Evolutionary conservation across 2,329 filamentous ascomycete species (phyloP), one percentile per base, ranked within the genome.

Genomic region (Ceratocystis destructans): DNA sequence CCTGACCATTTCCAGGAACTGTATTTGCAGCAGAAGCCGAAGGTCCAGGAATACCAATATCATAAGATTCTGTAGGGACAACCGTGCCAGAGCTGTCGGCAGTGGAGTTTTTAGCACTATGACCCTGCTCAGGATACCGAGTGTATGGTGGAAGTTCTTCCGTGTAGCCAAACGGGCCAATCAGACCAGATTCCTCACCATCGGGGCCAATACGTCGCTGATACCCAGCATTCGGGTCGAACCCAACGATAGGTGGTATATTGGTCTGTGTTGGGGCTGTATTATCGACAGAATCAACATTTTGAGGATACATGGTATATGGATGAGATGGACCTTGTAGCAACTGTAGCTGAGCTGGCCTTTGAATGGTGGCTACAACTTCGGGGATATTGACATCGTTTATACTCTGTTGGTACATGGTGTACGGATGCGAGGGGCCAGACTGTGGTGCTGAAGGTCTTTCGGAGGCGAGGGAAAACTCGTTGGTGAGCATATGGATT

Each of bases 131-230:
- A 1, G 92, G 90, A 75, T 95, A 96, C 73, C 90, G 82, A 15
- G 90, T 89, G 73, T 97, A 97, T 0, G 93, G 93, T 12, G 93
- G 93, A 20, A 96, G 78, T 74, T 96, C 90, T 75, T 97, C 93
- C 1, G 88, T 87, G 73, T 96, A 91, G 0, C 92, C 92, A 72
- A 96, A 85, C 0, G 88, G 89, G 1, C 91, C 91, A 64, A 96
- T 87, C 65, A 96, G 84, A 73, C 92, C 91, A 61, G 87, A 90
- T n/a, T 96, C 92, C 75, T 96, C 90, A 64, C 90, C 90, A 66
- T 91, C 88, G 0, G 89, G 87, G 0, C 88, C 89, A 64, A 90
- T 76, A 64, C 87, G 84, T 69, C 88, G 80, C 72, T 87, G 88
- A 71, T 91, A 96, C 65, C 81, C 78, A 68, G 82, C 83, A 5